Conservation (phyloP, 345 rosid genomes). For the Arabidopsis arenosa region DNA sequence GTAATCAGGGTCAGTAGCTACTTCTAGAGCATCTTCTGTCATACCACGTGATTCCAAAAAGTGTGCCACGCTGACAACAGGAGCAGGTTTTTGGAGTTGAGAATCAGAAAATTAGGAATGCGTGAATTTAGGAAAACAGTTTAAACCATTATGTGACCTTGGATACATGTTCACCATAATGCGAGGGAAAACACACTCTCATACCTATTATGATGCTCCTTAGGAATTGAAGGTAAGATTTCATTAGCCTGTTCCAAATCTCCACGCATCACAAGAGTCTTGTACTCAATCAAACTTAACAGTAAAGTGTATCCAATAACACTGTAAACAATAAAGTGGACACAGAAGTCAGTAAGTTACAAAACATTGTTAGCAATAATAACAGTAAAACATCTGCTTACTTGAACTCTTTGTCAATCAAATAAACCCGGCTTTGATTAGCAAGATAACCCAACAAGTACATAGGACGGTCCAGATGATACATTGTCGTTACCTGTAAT, state of each 20-base stretch:
- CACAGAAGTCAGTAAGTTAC: conserved; percentile 20
- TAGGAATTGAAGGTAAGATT: conserved; percentile 78
- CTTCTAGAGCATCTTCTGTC: conserved; percentile 84
- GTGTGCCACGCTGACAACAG: conserved; percentile 70
- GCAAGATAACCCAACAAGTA: conserved; percentile 96
- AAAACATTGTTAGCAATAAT: conserved; percentile 19
- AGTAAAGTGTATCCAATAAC: conserved; percentile 81
- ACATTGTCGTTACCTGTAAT: conserved; percentile 93
- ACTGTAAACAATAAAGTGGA: conserved; percentile 48
- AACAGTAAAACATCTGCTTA: conserved; percentile 48
- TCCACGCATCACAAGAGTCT: conserved; percentile 94
- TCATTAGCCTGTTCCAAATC: conserved; percentile 77
- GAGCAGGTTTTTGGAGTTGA: conserved; percentile 33
- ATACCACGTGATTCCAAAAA: conserved; percentile 93
- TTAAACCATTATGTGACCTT: background rate
- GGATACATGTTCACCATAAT: conserved; percentile 21
- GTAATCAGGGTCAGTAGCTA: conserved; percentile 87
- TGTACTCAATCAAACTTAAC: conserved; percentile 86
- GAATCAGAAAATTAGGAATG: conserved; percentile 19
- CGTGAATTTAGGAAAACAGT: background rate
- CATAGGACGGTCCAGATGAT: conserved; percentile 98
- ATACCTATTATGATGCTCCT: conserved; percentile 86
- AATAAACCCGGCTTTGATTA: conserved; percentile 91
- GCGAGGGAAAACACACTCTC: conserved; percentile 7
- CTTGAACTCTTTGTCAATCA: conserved; percentile 98